Evolutionary conservation across 441 rosid genomes (phyloP).

Genomic region (Adansonia grandidieri): DNA sequence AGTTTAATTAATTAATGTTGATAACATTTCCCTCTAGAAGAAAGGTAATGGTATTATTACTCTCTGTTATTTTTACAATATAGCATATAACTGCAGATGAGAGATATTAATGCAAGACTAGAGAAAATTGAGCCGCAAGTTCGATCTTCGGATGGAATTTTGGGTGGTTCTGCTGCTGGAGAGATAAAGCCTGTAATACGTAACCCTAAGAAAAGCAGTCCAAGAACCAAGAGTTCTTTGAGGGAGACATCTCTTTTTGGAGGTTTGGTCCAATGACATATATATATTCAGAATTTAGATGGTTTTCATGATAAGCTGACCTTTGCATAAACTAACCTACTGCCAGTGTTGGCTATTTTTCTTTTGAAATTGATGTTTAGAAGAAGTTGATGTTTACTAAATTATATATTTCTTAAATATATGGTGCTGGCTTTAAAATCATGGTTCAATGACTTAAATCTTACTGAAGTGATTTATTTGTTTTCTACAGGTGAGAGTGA

Average conservation of each 20-base stretch:
- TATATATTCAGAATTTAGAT: neutral
- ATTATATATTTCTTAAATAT: slow-evolving; percentile 1
- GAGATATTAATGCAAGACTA: slow-evolving; percentile 94
- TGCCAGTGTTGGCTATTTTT: neutral
- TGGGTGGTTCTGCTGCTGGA: slow-evolving; percentile 48
- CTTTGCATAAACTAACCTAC: neutral
- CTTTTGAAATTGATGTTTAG: neutral
- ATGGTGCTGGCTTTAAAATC: neutral
- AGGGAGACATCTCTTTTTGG: slow-evolving; percentile 85
- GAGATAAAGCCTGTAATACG: slow-evolving; percentile 65
- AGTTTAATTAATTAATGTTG: slow-evolving; percentile 7
- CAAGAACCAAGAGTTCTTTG: slow-evolving; percentile 74
- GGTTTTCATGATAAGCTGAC: neutral
- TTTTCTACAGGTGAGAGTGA: slow-evolving; percentile 70
- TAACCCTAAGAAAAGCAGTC: slow-evolving; percentile 82
- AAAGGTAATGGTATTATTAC: slow-evolving; percentile 4
- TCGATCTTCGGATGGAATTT: slow-evolving; percentile 62
- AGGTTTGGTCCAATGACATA: slow-evolving; percentile 46
- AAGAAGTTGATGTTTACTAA: neutral
- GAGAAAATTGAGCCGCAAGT: slow-evolving; percentile 87
- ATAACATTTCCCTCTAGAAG: neutral
- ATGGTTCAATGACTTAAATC: neutral
- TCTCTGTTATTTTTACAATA: slow-evolving; percentile 19
- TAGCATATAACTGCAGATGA: slow-evolving; percentile 56
- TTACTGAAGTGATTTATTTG: slow-evolving; percentile 17